Evolutionary conservation across 2,329 filamentous ascomycete species (phyloP).

Genomic region (Kalmusia sp.): DNA sequence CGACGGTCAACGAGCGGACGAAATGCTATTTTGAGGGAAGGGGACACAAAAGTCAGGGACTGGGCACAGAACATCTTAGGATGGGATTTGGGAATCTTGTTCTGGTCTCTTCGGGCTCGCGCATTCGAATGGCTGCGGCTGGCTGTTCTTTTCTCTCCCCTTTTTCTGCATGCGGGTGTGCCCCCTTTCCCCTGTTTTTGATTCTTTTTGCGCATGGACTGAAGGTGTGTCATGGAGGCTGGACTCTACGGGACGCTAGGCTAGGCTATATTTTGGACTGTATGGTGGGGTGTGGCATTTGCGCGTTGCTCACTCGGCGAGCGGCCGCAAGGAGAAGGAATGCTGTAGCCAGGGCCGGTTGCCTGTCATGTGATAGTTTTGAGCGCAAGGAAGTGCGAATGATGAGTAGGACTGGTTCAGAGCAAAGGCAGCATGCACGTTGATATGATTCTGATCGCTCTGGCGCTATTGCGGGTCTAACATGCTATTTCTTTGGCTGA

Average conservation of each 20-base stretch:
- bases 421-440: constrained; percentile 1
- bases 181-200: constrained; percentile 10
- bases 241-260: constrained; percentile 1
- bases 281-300: too few relatives aligned
- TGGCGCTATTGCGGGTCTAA: constrained; percentile 22
- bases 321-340: not conserved
- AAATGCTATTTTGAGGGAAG: constrained; percentile 34
- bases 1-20: constrained; percentile 33
- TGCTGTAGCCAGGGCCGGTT: not conserved
- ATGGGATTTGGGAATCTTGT: constrained; percentile 25
- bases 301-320: too few relatives aligned
- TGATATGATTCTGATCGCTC: constrained; percentile 17
- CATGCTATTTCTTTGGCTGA: constrained; percentile 31
- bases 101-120: constrained; percentile 28
- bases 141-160: constrained; percentile 22
- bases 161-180: constrained; percentile 45
- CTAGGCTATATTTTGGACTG: constrained; percentile 3
- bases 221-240: not conserved
- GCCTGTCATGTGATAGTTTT: too few relatives aligned
- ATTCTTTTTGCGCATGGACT: constrained; percentile 17
- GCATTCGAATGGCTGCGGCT: constrained; percentile 36
- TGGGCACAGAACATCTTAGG: constrained; percentile 37
- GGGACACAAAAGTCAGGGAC: constrained; percentile 41
- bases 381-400: not conserved
- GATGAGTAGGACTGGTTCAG: constrained; percentile 11